phyloP scores from a whole-genome alignment of 306 rosid species.

The Cucumis melo region DNA sequence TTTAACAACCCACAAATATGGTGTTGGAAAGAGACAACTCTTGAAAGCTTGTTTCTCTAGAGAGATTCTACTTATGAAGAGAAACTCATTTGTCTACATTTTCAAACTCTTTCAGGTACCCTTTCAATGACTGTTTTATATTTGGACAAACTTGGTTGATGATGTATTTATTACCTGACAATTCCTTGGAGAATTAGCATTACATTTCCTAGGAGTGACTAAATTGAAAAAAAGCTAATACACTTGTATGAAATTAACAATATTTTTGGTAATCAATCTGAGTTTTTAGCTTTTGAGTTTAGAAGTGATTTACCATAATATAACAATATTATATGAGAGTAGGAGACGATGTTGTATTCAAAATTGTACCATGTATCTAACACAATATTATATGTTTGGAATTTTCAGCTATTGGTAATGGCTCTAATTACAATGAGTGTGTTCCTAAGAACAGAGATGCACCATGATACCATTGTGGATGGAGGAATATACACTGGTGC shows the following conservation, averaged over 20 bases:
- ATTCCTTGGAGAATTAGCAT: neutral
- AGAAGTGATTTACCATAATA: neutral
- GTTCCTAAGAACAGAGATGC: conserved; percentile 65
- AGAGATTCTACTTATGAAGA: conserved; percentile 30
- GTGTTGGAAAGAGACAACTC: conserved; percentile 18
- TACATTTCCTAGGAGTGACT: neutral
- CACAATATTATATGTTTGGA: neutral
- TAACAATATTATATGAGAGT: neutral
- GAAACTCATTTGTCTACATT: conserved; percentile 29
- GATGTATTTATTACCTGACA: too few relatives aligned
- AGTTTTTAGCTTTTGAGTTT: neutral
- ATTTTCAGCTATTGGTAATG: conserved; percentile 27
- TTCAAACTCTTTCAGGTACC: conserved; percentile 28
- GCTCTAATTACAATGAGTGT: conserved; percentile 39
- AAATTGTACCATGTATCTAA: neutral
- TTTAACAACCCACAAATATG: conserved; percentile 17
- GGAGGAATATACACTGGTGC: conserved; percentile 32
- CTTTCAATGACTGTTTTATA: too few relatives aligned
- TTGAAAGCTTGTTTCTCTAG: conserved; percentile 27
- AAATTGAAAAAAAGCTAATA: neutral
- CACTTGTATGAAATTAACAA: neutral
- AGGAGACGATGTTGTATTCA: neutral
- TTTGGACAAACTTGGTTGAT: neutral
- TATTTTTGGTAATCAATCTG: neutral
- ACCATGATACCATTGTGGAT: conserved; percentile 22